phyloP scores from a whole-genome alignment of 2,329 filamentous ascomycete genomes.

The Colletotrichum sp. region DNA sequence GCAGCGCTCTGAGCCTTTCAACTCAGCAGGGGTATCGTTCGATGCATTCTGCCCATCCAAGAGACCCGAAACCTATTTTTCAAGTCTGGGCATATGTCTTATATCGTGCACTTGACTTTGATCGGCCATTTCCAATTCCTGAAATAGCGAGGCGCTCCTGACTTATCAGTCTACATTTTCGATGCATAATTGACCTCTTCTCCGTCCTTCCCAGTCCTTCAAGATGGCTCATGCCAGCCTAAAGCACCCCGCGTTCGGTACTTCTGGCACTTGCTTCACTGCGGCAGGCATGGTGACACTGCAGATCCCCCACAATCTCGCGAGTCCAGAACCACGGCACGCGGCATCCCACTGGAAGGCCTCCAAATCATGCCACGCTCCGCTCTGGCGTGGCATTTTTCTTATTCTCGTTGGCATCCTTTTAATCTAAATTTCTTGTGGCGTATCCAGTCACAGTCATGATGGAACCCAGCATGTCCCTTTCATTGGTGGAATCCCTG shows the following conservation, averaged over 20 bases:
- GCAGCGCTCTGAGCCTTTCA: neutral
- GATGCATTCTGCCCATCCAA: neutral
- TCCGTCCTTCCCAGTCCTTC: neutral
- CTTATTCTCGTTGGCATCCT: neutral
- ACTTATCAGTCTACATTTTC: neutral
- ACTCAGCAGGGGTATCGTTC: rapidly evolving
- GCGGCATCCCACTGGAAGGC: neutral
- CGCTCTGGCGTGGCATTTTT: neutral
- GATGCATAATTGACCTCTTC: neutral
- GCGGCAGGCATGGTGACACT: neutral
- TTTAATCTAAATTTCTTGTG: neutral
- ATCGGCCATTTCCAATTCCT: neutral
- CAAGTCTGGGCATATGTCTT: rapidly evolving
- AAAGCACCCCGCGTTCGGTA: neutral
- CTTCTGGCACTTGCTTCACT: neutral
- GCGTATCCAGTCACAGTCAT: neutral
- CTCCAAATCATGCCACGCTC: neutral
- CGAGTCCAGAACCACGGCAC: neutral
- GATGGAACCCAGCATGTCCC: neutral
- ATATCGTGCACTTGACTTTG: neutral
- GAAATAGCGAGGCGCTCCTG: neutral
- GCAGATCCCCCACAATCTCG: neutral
- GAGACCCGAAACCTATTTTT: neutral
- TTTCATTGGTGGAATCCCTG: neutral
- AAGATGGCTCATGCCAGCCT: neutral